These are phyloP conservation scores for Oryza glumipatula DNA, from an alignment of 176 grass and related monocot genomes.

Conservation along the genomic window DNA sequence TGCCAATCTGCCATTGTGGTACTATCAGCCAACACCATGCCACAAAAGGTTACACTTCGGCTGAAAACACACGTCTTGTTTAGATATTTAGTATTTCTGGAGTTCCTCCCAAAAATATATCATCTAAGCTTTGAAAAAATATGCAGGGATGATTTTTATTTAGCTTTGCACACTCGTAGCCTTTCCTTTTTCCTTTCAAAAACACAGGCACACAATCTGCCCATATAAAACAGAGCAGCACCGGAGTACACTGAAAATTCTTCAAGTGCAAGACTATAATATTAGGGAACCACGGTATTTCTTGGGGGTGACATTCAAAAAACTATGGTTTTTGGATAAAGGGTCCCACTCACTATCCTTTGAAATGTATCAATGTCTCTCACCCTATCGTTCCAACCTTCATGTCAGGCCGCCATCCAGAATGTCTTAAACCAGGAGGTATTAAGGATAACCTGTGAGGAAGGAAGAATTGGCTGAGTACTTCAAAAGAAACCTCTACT, in stretches of 20 bases:
- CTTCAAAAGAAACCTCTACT: not conserved
- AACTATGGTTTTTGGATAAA: conserved; percentile 25
- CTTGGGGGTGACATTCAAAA: conserved; percentile 35
- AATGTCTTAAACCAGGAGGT: conserved; percentile 43
- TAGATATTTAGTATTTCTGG: not conserved
- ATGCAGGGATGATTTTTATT: not conserved
- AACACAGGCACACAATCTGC: not conserved
- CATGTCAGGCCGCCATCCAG: conserved; percentile 24
- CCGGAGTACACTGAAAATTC: conserved; percentile 20
- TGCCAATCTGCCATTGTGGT: not conserved
- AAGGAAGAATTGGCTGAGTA: conserved; percentile 30
- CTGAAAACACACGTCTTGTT: not conserved
- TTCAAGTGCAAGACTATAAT: conserved; percentile 32
- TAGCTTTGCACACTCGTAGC: conserved; percentile 6
- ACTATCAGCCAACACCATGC: not conserved
- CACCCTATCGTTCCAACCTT: conserved; percentile 31
- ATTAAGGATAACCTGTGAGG: conserved; percentile 36
- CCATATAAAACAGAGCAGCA: not conserved
- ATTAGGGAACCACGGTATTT: conserved; percentile 27
- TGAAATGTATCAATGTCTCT: conserved; percentile 45
- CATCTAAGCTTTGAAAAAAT: not conserved
- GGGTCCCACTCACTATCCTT: conserved; percentile 27
- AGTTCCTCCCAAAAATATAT: not conserved
- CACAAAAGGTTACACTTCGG: not conserved
- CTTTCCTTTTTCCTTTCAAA: not conserved